These are phyloP conservation scores for Talaromyces sp. DNA, from an alignment of 2,329 filamentous ascomycete species.

Conservation along the genomic window DNA sequence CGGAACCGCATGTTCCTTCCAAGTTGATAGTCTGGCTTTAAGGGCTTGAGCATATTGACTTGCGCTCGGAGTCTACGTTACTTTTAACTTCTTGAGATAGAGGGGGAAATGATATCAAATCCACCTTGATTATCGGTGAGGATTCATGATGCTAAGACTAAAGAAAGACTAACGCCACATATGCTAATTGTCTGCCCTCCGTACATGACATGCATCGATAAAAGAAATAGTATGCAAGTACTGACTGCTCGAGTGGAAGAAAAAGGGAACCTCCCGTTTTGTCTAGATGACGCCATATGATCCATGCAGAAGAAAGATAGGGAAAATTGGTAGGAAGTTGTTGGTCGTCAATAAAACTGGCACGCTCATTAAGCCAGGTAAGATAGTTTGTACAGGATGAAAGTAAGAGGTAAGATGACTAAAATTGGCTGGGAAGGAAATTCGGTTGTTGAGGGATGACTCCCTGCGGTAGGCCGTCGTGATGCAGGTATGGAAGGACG, in stretches of 20 bases:
- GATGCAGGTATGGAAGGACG: constrained; percentile 60
- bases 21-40: neutral
- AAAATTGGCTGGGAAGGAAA: constrained; percentile 33
- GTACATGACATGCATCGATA: constrained; percentile 1
- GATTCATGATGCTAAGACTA: neutral
- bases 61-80: neutral
- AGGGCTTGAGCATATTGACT: too few species aligned
- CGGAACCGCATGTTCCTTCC: neutral
- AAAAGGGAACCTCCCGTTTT: constrained; percentile 7
- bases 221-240: constrained; percentile 6
- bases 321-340: neutral
- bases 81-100: neutral
- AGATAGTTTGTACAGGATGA: constrained; percentile 15
- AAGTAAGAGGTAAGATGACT: constrained; percentile 21
- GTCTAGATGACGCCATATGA: constrained; percentile 15
- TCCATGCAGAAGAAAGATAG: constrained; percentile 6
- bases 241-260: constrained; percentile 1
- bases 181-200: constrained; percentile 14
- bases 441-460: constrained; percentile 29
- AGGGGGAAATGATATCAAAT: neutral
- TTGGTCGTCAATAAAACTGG: neutral
- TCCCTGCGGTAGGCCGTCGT: constrained; percentile 43
- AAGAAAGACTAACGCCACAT: constrained; percentile 8
- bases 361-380: constrained; percentile 9
- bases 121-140: neutral